Evolutionary conservation across 495 filamentous ascomycete species (phyloP).

Genomic region (Trichocladium uniseriatum): DNA sequence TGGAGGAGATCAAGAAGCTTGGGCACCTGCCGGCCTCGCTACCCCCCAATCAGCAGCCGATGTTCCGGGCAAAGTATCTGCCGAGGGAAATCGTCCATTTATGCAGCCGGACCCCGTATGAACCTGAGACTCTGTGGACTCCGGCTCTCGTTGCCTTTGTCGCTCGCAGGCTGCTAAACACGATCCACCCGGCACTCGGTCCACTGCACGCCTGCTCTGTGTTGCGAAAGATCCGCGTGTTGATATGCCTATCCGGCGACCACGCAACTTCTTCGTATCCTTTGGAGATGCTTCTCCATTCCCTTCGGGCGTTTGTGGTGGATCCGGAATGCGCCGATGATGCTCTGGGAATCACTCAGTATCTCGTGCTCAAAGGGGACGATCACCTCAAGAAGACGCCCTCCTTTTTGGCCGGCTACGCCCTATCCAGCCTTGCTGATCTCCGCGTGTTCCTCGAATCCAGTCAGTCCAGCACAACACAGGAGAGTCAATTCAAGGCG

Average conservation of each 20-base stretch:
- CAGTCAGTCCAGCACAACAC: conserved; percentile 58
- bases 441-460: conserved; percentile 62
- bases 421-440: conserved; percentile 64
- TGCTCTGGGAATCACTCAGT: conserved; percentile 76
- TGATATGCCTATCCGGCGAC: conserved; percentile 67
- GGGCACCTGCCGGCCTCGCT: conserved; percentile 51
- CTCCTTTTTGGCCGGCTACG: conserved; percentile 68
- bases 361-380: conserved; percentile 63
- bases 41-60: conserved; percentile 72
- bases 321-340: conserved; percentile 88
- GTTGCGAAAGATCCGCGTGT: conserved; percentile 72
- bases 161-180: conserved; percentile 66
- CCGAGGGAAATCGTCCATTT: conserved; percentile 64
- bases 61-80: conserved; percentile 69
- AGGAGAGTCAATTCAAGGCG: conserved; percentile 62
- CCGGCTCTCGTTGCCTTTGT: conserved; percentile 64
- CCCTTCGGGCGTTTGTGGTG: conserved; percentile 66
- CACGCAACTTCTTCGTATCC: conserved; percentile 68
- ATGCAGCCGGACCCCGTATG: conserved; percentile 57
- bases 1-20: conserved; percentile 56
- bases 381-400: conserved; percentile 54
- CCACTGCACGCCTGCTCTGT: conserved; percentile 78
- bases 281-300: conserved; percentile 83
- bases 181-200: conserved; percentile 78
- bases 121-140: conserved; percentile 63